A percentile compares a stretch with the other conserved stretches of the same genome.
phyloP scores from a whole-genome alignment of 2,329 filamentous ascomycete species.

The Massarina eburnea region DNA sequence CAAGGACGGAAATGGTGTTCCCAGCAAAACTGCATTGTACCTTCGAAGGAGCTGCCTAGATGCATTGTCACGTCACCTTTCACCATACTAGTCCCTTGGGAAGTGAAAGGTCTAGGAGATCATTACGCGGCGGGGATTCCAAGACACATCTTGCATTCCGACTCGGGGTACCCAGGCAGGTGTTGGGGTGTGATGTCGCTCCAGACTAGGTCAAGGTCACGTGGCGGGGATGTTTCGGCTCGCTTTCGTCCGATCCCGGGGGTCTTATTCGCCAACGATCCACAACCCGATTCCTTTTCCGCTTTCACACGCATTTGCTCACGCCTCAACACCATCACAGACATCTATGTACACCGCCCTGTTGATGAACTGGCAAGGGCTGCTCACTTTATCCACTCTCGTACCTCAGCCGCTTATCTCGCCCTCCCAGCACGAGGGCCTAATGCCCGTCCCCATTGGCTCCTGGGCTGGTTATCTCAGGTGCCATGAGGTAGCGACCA shows the following conservation, averaged over 20 bases:
- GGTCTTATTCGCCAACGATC: conserved; percentile 4
- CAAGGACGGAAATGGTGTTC: no score
- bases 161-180: no score
- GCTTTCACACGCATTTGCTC: conserved; percentile 2
- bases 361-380: conserved; percentile 9
- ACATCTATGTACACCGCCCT: conserved; percentile 7
- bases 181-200: no score
- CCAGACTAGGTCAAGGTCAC: no score
- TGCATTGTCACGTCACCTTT: no score
- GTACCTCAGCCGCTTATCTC: conserved; percentile 20
- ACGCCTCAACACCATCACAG: conserved; percentile 14
- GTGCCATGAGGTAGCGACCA: conserved; percentile 9
- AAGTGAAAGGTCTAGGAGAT: no score
- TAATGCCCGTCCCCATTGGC: conserved; percentile 26
- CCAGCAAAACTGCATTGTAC: no score
- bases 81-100: no score
- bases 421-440: conserved; percentile 16
- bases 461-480: conserved; percentile 12
- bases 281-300: conserved; percentile 6
- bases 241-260: neutral
- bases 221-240: no score
- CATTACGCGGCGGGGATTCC: no score
- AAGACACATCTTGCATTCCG: no score
- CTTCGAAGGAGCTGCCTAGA: no score
- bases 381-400: conserved; percentile 3